Conservation (phyloP, 2,329 filamentous ascomycete species). For the Geoglossum cookeanum region DNA sequence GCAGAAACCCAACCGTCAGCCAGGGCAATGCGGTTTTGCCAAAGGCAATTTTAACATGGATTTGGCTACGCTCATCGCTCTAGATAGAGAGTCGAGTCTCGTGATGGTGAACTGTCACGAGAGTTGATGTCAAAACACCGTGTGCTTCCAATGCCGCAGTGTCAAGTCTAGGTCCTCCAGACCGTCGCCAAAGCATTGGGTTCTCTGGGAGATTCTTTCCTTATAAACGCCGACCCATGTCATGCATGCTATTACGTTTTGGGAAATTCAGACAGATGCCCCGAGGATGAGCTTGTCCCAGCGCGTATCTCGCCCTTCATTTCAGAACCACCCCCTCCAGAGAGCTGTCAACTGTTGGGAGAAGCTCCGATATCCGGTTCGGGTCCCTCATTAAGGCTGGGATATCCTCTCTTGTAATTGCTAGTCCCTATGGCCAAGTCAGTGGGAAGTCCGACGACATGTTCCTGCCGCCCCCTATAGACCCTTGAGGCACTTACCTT, state of each 20-base stretch:
- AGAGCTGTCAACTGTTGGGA: constrained; percentile 50
- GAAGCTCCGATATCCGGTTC: constrained; percentile 49
- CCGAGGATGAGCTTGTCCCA: background rate
- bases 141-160: too few species aligned
- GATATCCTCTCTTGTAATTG: constrained; percentile 48
- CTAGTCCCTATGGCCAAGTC: constrained; percentile 24
- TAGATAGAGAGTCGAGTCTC: too few species aligned
- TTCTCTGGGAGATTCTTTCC: background rate
- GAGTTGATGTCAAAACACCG: background rate
- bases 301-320: background rate
- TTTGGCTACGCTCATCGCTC: too few species aligned
- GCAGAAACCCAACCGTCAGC: too few species aligned
- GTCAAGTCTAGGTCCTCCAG: background rate
- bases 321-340: constrained; percentile 28
- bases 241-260: background rate
- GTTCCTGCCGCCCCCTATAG: constrained; percentile 3
- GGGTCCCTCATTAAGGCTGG: constrained; percentile 62
- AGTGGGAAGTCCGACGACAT: background rate
- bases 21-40: too few species aligned
- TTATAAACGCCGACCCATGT: background rate
- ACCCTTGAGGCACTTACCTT: constrained; percentile 30
- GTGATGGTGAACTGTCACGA: background rate
- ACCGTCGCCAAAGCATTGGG: background rate
- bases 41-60: too few species aligned
- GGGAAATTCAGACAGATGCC: background rate